A percentile compares a stretch with the other conserved stretches of the same genome.
phyloP scores from a whole-genome alignment of 805 yeast species.

The Nakazawaea holstii region DNA sequence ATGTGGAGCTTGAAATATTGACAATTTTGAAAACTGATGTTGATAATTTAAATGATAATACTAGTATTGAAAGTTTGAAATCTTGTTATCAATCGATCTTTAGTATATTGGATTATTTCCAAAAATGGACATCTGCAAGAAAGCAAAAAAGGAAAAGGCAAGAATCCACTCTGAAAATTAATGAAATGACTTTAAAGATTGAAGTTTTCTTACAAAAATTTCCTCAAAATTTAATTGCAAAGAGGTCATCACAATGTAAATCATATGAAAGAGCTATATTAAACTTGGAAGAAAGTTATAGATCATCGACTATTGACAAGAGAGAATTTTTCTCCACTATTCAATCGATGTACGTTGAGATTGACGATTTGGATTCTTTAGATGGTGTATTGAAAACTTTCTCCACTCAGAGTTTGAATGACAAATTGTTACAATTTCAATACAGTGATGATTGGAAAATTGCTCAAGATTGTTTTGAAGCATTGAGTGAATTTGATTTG shows the following conservation, averaged over 20 bases:
- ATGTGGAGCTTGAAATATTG: conserved; percentile 54
- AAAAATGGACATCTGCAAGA: conserved; percentile 59
- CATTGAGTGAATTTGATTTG: conserved; percentile 39
- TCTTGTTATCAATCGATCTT: conserved; percentile 71
- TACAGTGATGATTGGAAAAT: conserved; percentile 82
- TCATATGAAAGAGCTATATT: conserved; percentile 85
- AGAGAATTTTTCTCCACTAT: conserved; percentile 43
- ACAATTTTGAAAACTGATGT: conserved; percentile 47
- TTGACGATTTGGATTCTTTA: conserved; percentile 85
- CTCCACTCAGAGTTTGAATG: conserved; percentile 63
- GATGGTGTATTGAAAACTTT: conserved; percentile 79
- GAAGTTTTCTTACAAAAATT: conserved; percentile 45
- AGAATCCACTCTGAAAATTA: conserved; percentile 19
- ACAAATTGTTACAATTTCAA: conserved; percentile 74
- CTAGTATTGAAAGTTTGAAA: conserved; percentile 50
- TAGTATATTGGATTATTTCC: conserved; percentile 74
- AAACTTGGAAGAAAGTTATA: conserved; percentile 72
- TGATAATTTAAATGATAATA: conserved; percentile 41
- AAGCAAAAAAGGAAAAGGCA: conserved; percentile 25
- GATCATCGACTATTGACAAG: conserved; percentile 31
- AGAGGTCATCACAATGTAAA: conserved; percentile 74
- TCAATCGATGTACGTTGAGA: conserved; percentile 78
- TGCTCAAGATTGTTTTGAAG: conserved; percentile 81
- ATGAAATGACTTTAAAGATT: conserved; percentile 30
- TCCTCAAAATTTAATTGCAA: conserved; percentile 68